Evolutionary conservation across 1,284 basidiomycete species (phyloP), one percentile per base, ranked within the genome.

Genomic region (Austropuccinia psidii): DNA sequence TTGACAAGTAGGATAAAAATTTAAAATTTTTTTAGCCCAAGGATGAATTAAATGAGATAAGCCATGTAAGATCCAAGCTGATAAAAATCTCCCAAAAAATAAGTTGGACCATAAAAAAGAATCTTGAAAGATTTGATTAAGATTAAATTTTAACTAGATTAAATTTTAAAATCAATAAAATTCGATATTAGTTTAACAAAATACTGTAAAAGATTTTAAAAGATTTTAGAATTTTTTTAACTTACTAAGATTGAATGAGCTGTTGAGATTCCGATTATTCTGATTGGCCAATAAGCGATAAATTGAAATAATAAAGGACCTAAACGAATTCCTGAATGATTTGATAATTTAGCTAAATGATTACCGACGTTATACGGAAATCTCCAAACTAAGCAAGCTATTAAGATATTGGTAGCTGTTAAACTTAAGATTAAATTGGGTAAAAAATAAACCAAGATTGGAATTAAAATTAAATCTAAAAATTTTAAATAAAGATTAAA

Each of bases 221-320:
- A 8, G 49, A 35, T 13, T 15, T 31, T 13, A 54, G 49, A 4
- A 29, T 27, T 9, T 9, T n/a, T 11, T 21, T 33, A 31, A 68
- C 66, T 43, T 31, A 68, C 66, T 43, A 50, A 29, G 41, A 27
- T 35, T 31, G 66, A 39, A 4, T 54, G 54, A 17, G 19, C 31
- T 19, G 52, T 50, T 4, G 54, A 15, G 49, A 68, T 55, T n/a
- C 50, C 66, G 24, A 50, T 43, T 17, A 55, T 19, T 19, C 66
- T 68, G 66, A 68, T 54, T 15, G 66, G 66, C 66, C 66, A 68
- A 37, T 68, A 68, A 27, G 52, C 49, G 4, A 33, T 19, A 19
- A 29, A 50, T 33, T 70, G 52, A 37, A 70, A 70, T 37, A 60
- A n/a, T 21, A 35, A 24, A 21, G 67, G 67, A 17, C 55, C 54